Base-by-base conservation (phyloP, 371 early-diverging fungal species). In the Mucor plumbeus region DNA sequence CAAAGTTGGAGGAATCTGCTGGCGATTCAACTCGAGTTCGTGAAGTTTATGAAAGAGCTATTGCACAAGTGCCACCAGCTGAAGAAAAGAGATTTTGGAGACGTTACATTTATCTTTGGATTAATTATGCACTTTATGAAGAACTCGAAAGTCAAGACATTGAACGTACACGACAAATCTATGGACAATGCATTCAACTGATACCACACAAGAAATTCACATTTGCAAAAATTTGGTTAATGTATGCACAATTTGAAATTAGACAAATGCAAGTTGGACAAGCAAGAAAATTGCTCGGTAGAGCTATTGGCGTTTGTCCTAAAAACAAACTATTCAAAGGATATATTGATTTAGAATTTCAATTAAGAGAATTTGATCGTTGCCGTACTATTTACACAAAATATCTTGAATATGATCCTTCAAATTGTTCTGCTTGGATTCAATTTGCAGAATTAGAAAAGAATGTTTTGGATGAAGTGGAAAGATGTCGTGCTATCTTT, bases 31-130 rank as follows among this genome's bases (percentile, higher is more conserved):
- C 85, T 0, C 88, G 90, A 38, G 88, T 93, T 13, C 85, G 97
- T n/a, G 96, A 97, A 55, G 88, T 97, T 1, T 99, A 97, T 68
- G 97, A 97, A 82, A 90, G 97, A 2, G 97, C 98, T 6, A 94
- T 98, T 71, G 94, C 95, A 3, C 91, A 95, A 67, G 81, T 91
- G 5, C 99, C 98, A 3, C 90, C 90, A 6, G 89, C 89, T 4
- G 80, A 86, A 19, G 98, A 97, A 64, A 99, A 99, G 80, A 82
- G 94, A 58, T 90, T 91, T 43, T 99, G 99, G 99, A 77, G 97
- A 69, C 85, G 98, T 19, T 99, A 98, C 72, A 94, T 98, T 26
- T 99, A 97, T 76, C 70, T 99, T n/a, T 99, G 99, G 99, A 90
- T 99, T 40, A 91, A 93, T 69, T 99, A 98, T 71, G 98, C 97